Evolutionary conservation across 2,329 filamentous ascomycete genomes (phyloP).

Genomic region (Aureobasidium musti): DNA sequence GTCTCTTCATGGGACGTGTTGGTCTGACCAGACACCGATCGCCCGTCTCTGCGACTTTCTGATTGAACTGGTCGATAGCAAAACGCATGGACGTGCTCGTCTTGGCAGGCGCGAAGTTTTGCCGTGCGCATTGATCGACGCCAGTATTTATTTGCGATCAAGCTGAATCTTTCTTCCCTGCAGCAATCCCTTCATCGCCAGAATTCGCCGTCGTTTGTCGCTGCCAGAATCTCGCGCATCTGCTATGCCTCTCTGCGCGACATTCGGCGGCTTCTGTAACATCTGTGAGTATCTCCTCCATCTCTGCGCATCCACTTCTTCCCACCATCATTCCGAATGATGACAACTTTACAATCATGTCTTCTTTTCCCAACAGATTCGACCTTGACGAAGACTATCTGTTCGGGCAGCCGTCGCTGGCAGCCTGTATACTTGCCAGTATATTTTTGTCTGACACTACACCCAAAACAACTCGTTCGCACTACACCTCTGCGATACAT

Average conservation of each 20-base stretch:
- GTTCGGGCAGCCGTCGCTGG: constrained; percentile 64
- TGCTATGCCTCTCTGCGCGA: constrained; percentile 8
- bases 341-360: constrained; percentile 68
- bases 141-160: constrained; percentile 12
- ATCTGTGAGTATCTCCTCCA: constrained; percentile 22
- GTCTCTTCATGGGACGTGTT: not conserved
- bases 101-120: constrained; percentile 17
- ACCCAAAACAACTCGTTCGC: constrained; percentile 31
- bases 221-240: constrained; percentile 8
- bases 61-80: not conserved
- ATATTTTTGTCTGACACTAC: constrained; percentile 70
- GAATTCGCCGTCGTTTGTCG: constrained; percentile 8
- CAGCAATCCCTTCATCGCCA: constrained; percentile 11
- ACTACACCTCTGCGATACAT: not conserved
- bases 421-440: constrained; percentile 88
- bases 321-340: constrained; percentile 55
- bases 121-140: constrained; percentile 6
- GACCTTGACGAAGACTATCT: constrained; percentile 79
- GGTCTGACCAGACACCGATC: not conserved
- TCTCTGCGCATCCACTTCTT: constrained; percentile 20
- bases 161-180: constrained; percentile 16
- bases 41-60: not conserved
- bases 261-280: not conserved
- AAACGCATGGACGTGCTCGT: not conserved
- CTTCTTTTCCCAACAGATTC: constrained; percentile 90